Conservation (phyloP, 2,329 filamentous ascomycete genomes). For the Penicillium sp. region DNA sequence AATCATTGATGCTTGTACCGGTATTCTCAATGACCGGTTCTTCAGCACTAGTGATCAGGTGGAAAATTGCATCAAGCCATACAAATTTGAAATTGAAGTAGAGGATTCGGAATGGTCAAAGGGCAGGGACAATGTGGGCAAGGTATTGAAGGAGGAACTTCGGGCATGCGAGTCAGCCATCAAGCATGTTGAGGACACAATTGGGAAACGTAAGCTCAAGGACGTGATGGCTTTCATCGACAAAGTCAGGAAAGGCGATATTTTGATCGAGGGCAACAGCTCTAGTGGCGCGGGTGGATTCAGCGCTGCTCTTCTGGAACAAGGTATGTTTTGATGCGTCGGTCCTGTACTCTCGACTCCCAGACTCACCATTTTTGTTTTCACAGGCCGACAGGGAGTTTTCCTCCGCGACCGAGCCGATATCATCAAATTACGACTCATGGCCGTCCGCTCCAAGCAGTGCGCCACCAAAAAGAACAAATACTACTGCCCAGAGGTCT, state of each 20-base stretch:
- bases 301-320: conserved; percentile 77
- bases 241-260: conserved; percentile 79
- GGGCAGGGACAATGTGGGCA: conserved; percentile 77
- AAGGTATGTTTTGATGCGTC: conserved; percentile 57
- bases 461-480: conserved; percentile 83
- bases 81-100: conserved; percentile 96
- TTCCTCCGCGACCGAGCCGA: conserved; percentile 91
- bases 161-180: conserved; percentile 77
- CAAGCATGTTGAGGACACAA: conserved; percentile 69
- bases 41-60: conserved; percentile 98
- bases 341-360: background rate
- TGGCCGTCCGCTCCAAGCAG: conserved; percentile 86
- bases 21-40: conserved; percentile 88
- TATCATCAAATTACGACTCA: conserved; percentile 83
- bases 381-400: conserved; percentile 78
- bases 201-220: conserved; percentile 79
- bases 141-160: conserved; percentile 82
- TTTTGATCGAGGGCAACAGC: conserved; percentile 79
- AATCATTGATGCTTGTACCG: conserved; percentile 87
- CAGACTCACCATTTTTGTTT: conserved; percentile 1
- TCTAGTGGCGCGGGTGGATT: conserved; percentile 88
- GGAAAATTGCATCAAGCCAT: conserved; percentile 98
- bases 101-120: conserved; percentile 85
- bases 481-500: conserved; percentile 94
- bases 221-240: conserved; percentile 93